Percentiles rank a stretch among this genome's conserved stretches.
Conservation (phyloP, 2,329 filamentous ascomycete species). For the Aureobasidium sp. region DNA sequence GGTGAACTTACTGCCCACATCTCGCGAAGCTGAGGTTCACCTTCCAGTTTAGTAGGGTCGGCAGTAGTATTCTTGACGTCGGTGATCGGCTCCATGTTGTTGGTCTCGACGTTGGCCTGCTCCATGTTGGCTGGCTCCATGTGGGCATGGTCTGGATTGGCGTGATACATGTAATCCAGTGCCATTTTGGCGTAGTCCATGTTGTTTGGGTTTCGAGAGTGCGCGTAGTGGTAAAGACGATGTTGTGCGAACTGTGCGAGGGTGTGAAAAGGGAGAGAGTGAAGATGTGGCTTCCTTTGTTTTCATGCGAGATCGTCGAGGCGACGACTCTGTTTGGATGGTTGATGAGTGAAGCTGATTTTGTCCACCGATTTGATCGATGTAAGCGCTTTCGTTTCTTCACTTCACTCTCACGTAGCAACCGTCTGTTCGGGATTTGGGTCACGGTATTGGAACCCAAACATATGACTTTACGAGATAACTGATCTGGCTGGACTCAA, state of each 20-base stretch:
- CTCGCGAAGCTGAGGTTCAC: neutral
- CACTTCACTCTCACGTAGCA: neutral
- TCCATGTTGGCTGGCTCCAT: neutral
- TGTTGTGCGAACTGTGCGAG: neutral
- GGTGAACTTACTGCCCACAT: neutral
- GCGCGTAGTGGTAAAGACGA: neutral
- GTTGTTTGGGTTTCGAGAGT: neutral
- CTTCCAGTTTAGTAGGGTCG: neutral
- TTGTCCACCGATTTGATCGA: neutral
- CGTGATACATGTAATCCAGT: neutral
- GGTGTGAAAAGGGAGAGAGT: neutral
- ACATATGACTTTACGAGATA: neutral
- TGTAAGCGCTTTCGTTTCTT: neutral
- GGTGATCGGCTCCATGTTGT: neutral
- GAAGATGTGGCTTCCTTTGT: neutral
- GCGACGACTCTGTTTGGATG: neutral
- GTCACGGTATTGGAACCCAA: fast-evolving
- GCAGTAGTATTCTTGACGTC: neutral
- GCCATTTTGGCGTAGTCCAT: neutral
- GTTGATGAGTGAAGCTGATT: neutral
- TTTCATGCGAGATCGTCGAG: neutral
- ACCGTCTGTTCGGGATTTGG: neutral
- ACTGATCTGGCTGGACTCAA: neutral
- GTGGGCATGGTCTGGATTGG: neutral
- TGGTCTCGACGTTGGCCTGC: neutral